Conservation (phyloP, 2,329 filamentous ascomycete genomes). For the Colletotrichum magnum region DNA sequence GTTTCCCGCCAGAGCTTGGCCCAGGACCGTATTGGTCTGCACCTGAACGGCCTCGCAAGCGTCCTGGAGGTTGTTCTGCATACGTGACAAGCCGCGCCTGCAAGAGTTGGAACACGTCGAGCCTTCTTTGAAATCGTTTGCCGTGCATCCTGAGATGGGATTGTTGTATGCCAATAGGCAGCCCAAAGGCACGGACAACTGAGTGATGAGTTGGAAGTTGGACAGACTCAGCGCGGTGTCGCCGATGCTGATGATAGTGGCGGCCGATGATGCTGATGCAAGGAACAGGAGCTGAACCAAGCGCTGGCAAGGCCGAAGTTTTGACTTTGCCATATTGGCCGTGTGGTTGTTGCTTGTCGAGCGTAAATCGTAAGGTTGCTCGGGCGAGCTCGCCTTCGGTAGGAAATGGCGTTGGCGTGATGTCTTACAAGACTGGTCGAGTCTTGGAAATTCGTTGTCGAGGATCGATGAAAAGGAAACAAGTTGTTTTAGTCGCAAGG, state of each 20-base stretch:
- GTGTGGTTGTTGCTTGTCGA: not conserved
- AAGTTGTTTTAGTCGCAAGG: conserved; percentile 11
- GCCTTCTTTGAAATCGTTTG: conserved; percentile 52
- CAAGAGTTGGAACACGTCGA: conserved; percentile 56
- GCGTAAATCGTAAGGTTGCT: not conserved
- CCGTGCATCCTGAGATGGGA: conserved; percentile 54
- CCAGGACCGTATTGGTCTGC: conserved; percentile 51
- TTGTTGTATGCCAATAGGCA: conserved; percentile 60
- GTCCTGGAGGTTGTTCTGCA: conserved; percentile 48
- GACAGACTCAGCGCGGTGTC: conserved; percentile 47
- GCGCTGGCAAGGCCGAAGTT: conserved; percentile 11
- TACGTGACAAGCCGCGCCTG: conserved; percentile 46
- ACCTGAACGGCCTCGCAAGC: conserved; percentile 46
- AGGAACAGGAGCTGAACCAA: conserved; percentile 28
- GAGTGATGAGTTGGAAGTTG: conserved; percentile 57
- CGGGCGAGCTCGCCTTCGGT: conserved; percentile 23
- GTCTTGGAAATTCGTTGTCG: not conserved
- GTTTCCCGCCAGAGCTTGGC: conserved; percentile 53
- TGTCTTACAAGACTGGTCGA: not conserved
- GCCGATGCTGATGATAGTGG: conserved; percentile 25
- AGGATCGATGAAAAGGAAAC: not conserved
- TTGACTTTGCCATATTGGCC: conserved; percentile 27
- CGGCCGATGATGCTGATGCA: conserved; percentile 24
- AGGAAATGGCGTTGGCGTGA: not conserved
- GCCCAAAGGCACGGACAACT: conserved; percentile 51